Percentiles rank a stretch among this genome's conserved stretches.
Evolutionary conservation across 148 eudicot genomes (phyloP).

Genomic region (Vaccinium darrowii): DNA sequence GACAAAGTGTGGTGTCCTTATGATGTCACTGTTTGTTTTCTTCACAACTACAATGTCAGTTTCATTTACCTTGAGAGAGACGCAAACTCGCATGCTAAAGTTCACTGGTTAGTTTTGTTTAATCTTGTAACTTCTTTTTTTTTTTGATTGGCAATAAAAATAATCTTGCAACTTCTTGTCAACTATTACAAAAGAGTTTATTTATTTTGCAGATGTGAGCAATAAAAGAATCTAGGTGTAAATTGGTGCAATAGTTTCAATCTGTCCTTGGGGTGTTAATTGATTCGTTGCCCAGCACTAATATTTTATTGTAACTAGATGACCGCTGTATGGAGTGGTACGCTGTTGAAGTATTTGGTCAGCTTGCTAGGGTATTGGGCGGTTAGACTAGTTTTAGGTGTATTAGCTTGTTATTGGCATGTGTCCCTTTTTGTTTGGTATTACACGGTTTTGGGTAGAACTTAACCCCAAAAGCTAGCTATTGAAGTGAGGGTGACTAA

Average conservation of each 20-base stretch:
- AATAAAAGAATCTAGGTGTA: not conserved
- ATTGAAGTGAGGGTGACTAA: too few species aligned
- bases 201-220: not conserved
- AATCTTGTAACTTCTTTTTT: not conserved
- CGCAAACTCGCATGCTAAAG: conserved; percentile 98
- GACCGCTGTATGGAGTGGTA: not conserved
- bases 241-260: not conserved
- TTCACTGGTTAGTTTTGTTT: conserved; percentile 73
- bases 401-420: too few species aligned
- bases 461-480: too few species aligned
- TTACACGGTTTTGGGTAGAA: too few species aligned
- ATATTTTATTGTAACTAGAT: not conserved
- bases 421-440: too few species aligned
- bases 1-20: conserved; percentile 92
- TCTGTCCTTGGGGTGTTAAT: conserved; percentile 4
- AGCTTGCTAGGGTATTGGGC: too few species aligned
- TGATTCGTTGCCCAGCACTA: not conserved
- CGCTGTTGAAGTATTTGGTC: not conserved
- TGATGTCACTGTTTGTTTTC: conserved; percentile 99
- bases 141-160: too few species aligned
- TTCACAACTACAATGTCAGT: conserved; percentile 99
- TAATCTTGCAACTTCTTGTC: not conserved
- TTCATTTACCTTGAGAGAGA: conserved; percentile 96
- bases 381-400: too few species aligned
- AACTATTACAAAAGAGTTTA: not conserved